A percentile compares a stretch with the other conserved stretches of the same genome.
These are phyloP conservation scores for Heritiera fomes DNA, from an alignment of 345 rosid species.

Conservation along the genomic window DNA sequence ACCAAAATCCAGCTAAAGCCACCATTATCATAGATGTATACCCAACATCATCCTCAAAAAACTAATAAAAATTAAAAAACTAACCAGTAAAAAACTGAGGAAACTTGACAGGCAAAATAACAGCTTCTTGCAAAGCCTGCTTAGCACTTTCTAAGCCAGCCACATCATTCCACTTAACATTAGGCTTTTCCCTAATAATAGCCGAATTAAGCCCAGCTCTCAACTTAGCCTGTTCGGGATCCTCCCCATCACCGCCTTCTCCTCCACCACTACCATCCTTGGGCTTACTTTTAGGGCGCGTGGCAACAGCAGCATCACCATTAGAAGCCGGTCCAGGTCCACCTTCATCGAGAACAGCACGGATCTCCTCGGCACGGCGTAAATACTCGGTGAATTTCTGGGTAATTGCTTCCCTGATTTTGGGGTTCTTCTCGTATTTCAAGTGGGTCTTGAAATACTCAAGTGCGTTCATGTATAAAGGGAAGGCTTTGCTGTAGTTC, in stretches of 20 bases:
- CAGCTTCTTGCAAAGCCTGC: conserved; percentile 84
- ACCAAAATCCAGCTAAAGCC: conserved; percentile 6
- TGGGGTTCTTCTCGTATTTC: conserved; percentile 83
- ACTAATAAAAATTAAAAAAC: background rate
- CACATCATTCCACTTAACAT: conserved; percentile 76
- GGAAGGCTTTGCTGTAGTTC: conserved; percentile 76
- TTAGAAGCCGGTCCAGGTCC: conserved; percentile 61
- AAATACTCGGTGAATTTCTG: conserved; percentile 80
- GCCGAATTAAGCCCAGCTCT: conserved; percentile 74
- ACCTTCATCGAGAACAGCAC: conserved; percentile 69
- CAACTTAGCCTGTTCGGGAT: conserved; percentile 67
- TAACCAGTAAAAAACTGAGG: conserved; percentile 83
- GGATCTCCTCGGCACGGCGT: conserved; percentile 86
- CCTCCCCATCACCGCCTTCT: conserved; percentile 63
- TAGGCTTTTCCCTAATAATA: conserved; percentile 75
- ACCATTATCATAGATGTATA: background rate
- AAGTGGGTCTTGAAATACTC: conserved; percentile 84
- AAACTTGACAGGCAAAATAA: conserved; percentile 76
- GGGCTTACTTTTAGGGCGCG: conserved; percentile 65
- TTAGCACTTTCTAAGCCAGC: conserved; percentile 88
- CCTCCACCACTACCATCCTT: conserved; percentile 52
- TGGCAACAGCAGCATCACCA: conserved; percentile 69
- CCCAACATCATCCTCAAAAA: background rate
- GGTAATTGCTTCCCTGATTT: conserved; percentile 71
- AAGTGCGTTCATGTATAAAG: conserved; percentile 81